Evolutionary conservation across 257 asterid species (phyloP), one percentile per base, ranked within the genome.

Genomic region (Salvia rosmarinus): DNA sequence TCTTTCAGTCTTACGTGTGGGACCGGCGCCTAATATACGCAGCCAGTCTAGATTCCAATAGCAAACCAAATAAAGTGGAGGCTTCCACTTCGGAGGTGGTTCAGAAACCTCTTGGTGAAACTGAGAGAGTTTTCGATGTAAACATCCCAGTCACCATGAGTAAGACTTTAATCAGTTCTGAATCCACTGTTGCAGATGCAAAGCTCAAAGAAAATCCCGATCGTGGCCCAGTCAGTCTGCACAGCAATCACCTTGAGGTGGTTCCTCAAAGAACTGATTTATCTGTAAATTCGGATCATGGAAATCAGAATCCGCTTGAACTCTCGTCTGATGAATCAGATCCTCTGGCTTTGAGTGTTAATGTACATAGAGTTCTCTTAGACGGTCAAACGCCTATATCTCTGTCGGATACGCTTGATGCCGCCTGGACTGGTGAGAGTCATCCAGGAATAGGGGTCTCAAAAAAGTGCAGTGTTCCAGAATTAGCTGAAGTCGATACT

Each of bases 341-440:
- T 78, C 82, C 83, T 11, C 75, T 76, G 37, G 82, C 76, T 74
- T 78, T 87, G 10, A 81, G 79, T 70, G 73, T 66, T n/a, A 65
- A 64, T 50, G 78, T 79, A 51, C 86, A 75, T 71, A 82, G 87
- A 71, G 86, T 84, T 51, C 86, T 87, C 58, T 84, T 96, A 10
- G 91, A 83, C 46, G 95, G 90, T 9, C 90, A 86, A 78, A 52
- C 83, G 65, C 88, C 96, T 43, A 80, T 76, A 70, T 84, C 87
- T 81, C 79, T 94, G 84, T 86, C 96, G 23, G 89, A 86, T 65
- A 85, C 96, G 59, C 89, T 89, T 57, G 95, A 94, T 85, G 96
- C 96, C 44, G 96, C 92, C 6, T 94, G 97, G 99, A 91, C 90
- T 10, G 95, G 99, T 39, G 89, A 89, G 87, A 87, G 75, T 73